These are phyloP conservation scores for Saccharomyces mikatae DNA, from an alignment of 805 yeast species.

Conservation along the genomic window DNA sequence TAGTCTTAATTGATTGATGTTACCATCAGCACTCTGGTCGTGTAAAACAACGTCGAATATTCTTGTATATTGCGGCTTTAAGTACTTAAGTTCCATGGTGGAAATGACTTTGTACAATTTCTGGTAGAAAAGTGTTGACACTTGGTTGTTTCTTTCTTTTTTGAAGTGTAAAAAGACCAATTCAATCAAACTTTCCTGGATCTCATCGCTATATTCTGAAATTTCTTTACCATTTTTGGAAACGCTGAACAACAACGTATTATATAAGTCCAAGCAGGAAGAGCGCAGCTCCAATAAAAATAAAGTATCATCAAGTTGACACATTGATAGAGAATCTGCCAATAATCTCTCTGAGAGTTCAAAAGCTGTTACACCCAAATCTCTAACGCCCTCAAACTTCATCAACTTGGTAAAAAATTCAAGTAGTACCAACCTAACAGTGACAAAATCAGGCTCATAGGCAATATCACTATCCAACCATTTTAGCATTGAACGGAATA, in stretches of 20 bases:
- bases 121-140: slow-evolving; percentile 31
- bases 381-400: slow-evolving; percentile 31
- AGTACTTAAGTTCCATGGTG: slow-evolving; percentile 26
- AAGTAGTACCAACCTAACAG: slow-evolving; percentile 44
- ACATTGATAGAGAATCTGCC: slow-evolving; percentile 25
- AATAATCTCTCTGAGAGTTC: slow-evolving; percentile 40
- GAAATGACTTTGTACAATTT: slow-evolving; percentile 29
- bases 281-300: slow-evolving; percentile 37
- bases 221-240: slow-evolving; percentile 28
- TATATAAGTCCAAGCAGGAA: slow-evolving; percentile 38
- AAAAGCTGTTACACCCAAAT: slow-evolving; percentile 33
- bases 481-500: slow-evolving; percentile 41
- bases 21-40: slow-evolving; percentile 8
- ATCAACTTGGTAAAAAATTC: slow-evolving; percentile 33
- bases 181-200: slow-evolving; percentile 39
- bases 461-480: slow-evolving; percentile 61
- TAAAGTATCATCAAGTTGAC: slow-evolving; percentile 31
- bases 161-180: slow-evolving; percentile 30
- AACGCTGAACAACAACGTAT: slow-evolving; percentile 19
- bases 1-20: slow-evolving; percentile 38
- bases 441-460: slow-evolving; percentile 46
- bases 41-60: slow-evolving; percentile 31
- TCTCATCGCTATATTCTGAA: slow-evolving; percentile 30
- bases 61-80: slow-evolving; percentile 29
- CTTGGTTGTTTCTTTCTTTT: slow-evolving; percentile 22